A percentile compares a stretch with the other conserved stretches of the same genome.
Evolutionary conservation across 441 rosid species (phyloP).

Genomic region (Aleurites moluccanus): DNA sequence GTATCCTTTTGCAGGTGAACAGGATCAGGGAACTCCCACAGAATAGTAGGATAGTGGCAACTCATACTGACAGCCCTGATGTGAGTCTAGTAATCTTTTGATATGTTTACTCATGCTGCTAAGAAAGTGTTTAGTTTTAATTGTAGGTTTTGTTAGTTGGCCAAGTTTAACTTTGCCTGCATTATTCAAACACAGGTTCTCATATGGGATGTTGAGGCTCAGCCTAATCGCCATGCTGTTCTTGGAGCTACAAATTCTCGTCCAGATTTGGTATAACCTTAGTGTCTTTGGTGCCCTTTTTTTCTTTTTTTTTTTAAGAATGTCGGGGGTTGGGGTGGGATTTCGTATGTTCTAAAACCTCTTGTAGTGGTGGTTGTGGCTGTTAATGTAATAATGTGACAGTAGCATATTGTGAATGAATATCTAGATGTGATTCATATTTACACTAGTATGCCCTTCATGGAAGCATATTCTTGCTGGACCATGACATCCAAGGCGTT

Average conservation of each 20-base stretch:
- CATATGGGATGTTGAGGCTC: conserved; percentile 98
- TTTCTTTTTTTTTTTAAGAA: no score
- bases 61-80: conserved; percentile 98
- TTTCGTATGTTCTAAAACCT: background rate
- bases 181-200: conserved; percentile 58
- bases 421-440: background rate
- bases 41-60: conserved; percentile 88
- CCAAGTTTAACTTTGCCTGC: conserved; percentile 2
- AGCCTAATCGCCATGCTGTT: conserved; percentile 96
- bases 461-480: background rate
- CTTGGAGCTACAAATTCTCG: conserved; percentile 86
- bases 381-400: background rate
- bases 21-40: conserved; percentile 99
- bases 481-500: background rate
- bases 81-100: conserved; percentile 39
- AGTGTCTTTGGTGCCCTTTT: conserved; percentile 4
- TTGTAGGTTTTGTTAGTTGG: conserved; percentile 9
- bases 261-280: conserved; percentile 77
- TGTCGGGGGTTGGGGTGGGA: background rate
- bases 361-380: background rate
- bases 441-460: background rate
- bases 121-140: background rate
- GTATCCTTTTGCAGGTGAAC: conserved; percentile 64
- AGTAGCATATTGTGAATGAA: background rate
- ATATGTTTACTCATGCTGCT: conserved; percentile 19